Conservation (phyloP, 306 rosid genomes). For the Dryas drummondii region DNA sequence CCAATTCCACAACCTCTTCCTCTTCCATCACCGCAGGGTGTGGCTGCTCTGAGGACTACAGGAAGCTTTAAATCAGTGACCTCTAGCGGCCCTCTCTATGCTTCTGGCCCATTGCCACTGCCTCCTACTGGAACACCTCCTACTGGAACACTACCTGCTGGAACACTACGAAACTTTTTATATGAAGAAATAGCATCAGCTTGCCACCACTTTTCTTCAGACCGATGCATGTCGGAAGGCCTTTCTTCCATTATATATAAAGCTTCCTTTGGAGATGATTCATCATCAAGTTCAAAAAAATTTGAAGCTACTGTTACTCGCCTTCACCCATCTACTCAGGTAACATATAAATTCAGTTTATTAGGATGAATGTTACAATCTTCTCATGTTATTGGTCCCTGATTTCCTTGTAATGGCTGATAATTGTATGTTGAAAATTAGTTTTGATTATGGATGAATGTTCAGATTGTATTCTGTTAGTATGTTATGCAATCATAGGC, state of each 20-base stretch:
- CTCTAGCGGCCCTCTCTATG: slow-evolving; percentile 64
- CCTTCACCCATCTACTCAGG: slow-evolving; percentile 83
- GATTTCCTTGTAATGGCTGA: background rate
- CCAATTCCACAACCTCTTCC: slow-evolving; percentile 93
- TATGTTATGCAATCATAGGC: background rate
- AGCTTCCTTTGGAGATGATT: slow-evolving; percentile 89
- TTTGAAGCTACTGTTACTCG: slow-evolving; percentile 94
- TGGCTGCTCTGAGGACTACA: slow-evolving; percentile 48
- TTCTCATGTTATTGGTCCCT: background rate
- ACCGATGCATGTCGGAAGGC: slow-evolving; percentile 79
- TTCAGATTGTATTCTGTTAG: background rate
- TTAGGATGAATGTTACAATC: background rate
- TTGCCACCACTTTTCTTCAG: slow-evolving; percentile 81
- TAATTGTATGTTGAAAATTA: background rate
- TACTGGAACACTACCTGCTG: slow-evolving; percentile 39
- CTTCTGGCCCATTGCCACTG: slow-evolving; percentile 87
- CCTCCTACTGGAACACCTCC: slow-evolving; percentile 68
- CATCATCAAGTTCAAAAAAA: slow-evolving; percentile 70
- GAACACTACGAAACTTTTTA: slow-evolving; percentile 57
- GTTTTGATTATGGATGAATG: background rate
- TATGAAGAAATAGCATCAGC: slow-evolving; percentile 79
- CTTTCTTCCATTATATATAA: slow-evolving; percentile 79
- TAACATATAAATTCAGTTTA: slow-evolving; percentile 17
- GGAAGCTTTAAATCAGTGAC: slow-evolving; percentile 78
- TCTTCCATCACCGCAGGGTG: slow-evolving; percentile 77